Base-by-base conservation (phyloP, 2,329 filamentous ascomycete genomes). In the Epichloe aotearoae region DNA sequence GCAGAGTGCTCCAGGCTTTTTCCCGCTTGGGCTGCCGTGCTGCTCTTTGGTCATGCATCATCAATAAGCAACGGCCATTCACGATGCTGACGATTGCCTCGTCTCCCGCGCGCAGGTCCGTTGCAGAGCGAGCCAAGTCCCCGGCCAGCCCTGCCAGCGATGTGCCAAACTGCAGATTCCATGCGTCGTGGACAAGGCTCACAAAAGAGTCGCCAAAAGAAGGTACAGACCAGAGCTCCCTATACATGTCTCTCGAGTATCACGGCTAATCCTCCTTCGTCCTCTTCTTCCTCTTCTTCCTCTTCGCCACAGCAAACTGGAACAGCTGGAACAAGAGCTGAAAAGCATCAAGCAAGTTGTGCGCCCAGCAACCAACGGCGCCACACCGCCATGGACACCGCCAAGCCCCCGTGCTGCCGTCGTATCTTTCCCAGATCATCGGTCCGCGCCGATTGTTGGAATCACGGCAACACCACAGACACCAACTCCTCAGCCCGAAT, bases 321-420 rank as follows among this genome's bases (percentile, higher is more conserved):
- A 79, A 55, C 71, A 75, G 54, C 64, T 79, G 4, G 75, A 73
- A 47, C 71, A 74, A 53, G 75, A 78, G 58, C 69, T 79, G n/a
- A 71, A 68, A 54, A 73, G 64, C 58, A 77, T 78, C 57, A 77
- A 76, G 56, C 69, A 77, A 55, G 73, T 69, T 43, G 75, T 79
- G 41, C 62, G 66, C 14, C 62, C 59, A 19, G 55, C 50, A 40
- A 52, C 23, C 20, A 54, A 56, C 4, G 49, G 52, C 34, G 59
- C 60, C 2, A 20, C 56, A 12, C 46, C 56, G 26, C 43, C 15
- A 19, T 62, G 61, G 60, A 60, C 62, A 36, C 55, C 65, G 30
- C 30, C 30, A 11, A 61, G 60, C 46, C 59, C 64, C 5, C 59
- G 60, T 4, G 55, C 55, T 10, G 57, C 58, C n/a, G 59, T 56